Evolutionary conservation across 2,329 filamentous ascomycete species (phyloP).

Genomic region (Talaromyces pinophilus): DNA sequence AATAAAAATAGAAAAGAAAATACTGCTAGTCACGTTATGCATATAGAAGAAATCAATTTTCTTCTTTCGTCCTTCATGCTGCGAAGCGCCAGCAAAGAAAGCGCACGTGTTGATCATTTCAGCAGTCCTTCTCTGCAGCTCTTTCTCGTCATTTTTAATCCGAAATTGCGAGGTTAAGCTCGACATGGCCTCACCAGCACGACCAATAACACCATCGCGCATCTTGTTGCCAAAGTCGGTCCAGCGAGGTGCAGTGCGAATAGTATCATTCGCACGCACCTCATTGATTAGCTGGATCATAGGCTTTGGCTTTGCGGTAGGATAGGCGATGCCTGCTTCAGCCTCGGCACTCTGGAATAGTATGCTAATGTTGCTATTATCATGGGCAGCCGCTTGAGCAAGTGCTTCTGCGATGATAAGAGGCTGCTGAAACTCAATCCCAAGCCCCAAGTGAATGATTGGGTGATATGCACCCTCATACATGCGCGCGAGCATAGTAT

Average conservation of each 20-base stretch:
- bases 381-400: conserved; percentile 70
- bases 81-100: conserved; percentile 10
- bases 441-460: conserved; percentile 77
- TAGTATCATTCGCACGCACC: conserved; percentile 7
- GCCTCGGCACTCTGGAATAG: neutral
- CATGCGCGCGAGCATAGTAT: conserved; percentile 65
- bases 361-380: conserved; percentile 24
- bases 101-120: conserved; percentile 19
- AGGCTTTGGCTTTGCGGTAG: neutral
- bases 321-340: neutral
- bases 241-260: neutral
- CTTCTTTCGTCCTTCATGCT: neutral
- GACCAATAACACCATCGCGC: conserved; percentile 4
- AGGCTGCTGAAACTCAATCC: conserved; percentile 68
- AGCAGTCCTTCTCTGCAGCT: conserved; percentile 8
- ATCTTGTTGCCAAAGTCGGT: neutral
- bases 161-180: conserved; percentile 6
- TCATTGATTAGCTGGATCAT: neutral
- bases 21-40: conserved; percentile 38
- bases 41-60: conserved; percentile 19
- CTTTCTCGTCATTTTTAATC: neutral
- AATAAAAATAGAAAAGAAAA: conserved; percentile 36
- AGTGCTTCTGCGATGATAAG: conserved; percentile 70
- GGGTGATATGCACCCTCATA: conserved; percentile 66
- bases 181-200: neutral